Percentiles rank a stretch among this genome's conserved stretches.
Evolutionary conservation across 768 basidiomycete genomes (phyloP).

Genomic region (Lactarius sp.): DNA sequence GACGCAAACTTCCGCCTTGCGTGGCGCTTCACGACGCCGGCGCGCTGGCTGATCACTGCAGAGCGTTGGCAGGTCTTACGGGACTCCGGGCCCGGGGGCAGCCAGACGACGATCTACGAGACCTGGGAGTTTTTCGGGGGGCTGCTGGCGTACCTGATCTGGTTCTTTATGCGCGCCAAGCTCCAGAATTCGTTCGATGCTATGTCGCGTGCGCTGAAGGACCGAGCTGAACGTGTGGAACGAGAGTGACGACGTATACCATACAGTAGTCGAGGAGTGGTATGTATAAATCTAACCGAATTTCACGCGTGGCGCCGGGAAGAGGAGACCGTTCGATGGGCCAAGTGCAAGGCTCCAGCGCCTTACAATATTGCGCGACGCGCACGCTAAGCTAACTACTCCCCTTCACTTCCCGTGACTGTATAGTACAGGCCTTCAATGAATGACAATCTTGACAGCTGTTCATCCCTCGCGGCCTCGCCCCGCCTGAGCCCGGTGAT

Average conservation of each 20-base stretch:
- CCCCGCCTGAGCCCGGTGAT: no score
- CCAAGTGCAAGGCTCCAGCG: no score
- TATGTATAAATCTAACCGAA: no score
- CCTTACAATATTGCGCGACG: no score
- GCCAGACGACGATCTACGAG: slow-evolving; percentile 6
- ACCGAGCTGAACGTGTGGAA: slow-evolving; percentile 2
- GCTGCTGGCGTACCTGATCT: slow-evolving; percentile 3
- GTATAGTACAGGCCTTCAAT: no score
- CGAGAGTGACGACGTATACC: background rate
- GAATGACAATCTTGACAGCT: no score
- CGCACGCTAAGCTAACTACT: no score
- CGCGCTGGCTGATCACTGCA: slow-evolving; percentile 12
- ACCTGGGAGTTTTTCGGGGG: slow-evolving; percentile 17
- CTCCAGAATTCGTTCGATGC: slow-evolving; percentile 14
- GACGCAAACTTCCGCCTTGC: slow-evolving; percentile 1
- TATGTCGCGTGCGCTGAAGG: slow-evolving; percentile 14
- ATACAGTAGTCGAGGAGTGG: no score
- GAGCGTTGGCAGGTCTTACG: slow-evolving; percentile 18
- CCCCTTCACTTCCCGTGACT: no score
- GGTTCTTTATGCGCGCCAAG: slow-evolving; percentile 12
- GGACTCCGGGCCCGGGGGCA: background rate
- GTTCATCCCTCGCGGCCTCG: no score
- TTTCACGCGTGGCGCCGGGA: no score
- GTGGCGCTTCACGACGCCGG: slow-evolving; percentile 14
- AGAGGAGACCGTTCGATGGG: no score